Evolutionary conservation across 345 rosid genomes (phyloP).

Genomic region (Eucalyptus paniculata): DNA sequence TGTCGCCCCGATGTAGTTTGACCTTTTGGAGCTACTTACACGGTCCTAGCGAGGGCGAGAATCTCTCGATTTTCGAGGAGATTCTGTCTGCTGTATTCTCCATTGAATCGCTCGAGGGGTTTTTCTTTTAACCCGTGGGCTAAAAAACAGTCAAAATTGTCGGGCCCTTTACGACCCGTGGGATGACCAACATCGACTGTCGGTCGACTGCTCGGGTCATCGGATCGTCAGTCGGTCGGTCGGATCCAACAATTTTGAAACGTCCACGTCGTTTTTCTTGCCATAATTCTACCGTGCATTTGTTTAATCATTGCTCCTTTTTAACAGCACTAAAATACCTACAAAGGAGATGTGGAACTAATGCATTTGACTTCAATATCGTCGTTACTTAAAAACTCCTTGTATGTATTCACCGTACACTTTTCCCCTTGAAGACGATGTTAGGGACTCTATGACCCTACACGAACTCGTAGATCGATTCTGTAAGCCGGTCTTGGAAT

Average conservation of each 20-base stretch:
- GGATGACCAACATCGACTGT: not conserved
- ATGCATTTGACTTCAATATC: not conserved
- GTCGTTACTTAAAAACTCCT: not conserved
- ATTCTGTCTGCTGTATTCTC: not conserved
- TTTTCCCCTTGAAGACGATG: not conserved
- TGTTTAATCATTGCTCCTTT: not conserved
- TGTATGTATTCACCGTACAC: not conserved
- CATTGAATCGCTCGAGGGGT: not conserved
- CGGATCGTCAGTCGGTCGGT: not conserved
- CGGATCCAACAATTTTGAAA: not conserved
- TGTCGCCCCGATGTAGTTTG: not conserved
- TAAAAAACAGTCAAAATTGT: not conserved
- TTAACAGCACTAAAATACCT: not conserved
- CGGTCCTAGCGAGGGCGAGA: not conserved
- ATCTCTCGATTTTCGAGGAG: not conserved
- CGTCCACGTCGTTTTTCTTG: not conserved
- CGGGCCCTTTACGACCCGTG: not conserved
- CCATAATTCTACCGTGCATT: not conserved
- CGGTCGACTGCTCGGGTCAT: not conserved
- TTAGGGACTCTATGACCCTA: not conserved
- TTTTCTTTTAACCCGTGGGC: not conserved
- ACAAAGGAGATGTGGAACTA: not conserved
- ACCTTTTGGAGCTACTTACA: not conserved
- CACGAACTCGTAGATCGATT: not conserved
- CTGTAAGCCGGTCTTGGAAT: not conserved